Evolutionary conservation across 2,329 filamentous ascomycete genomes (phyloP).

Genomic region (Alternaria novae-zelandiae): DNA sequence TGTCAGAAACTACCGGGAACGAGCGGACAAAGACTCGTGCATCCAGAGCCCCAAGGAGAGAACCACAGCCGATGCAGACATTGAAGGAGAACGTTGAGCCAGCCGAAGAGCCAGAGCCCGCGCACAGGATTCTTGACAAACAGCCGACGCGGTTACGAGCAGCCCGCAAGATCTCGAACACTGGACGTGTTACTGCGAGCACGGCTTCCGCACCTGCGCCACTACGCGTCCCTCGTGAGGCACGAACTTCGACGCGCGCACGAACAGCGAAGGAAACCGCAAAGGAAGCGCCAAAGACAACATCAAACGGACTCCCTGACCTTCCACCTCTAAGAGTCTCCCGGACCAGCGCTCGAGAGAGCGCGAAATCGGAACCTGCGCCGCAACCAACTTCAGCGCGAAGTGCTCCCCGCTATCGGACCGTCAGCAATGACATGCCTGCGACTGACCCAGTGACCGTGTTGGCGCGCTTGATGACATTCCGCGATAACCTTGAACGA

Average conservation of each 20-base stretch:
- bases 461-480: conserved; percentile 51
- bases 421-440: conserved; percentile 38
- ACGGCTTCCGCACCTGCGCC: conserved; percentile 39
- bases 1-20: conserved; percentile 57
- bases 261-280: conserved; percentile 32
- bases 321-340: conserved; percentile 31
- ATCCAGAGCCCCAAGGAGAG: conserved; percentile 28
- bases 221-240: conserved; percentile 36
- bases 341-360: conserved; percentile 25
- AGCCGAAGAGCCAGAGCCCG: conserved; percentile 31
- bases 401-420: conserved; percentile 30
- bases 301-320: conserved; percentile 32
- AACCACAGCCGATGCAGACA: conserved; percentile 34
- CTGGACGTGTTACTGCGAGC: conserved; percentile 38
- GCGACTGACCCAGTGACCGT: conserved; percentile 55
- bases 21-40: conserved; percentile 42
- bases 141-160: conserved; percentile 45
- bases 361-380: conserved; percentile 26
- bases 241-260: conserved; percentile 34
- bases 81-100: conserved; percentile 49
- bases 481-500: conserved; percentile 55
- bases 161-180: conserved; percentile 46
- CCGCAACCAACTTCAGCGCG: conserved; percentile 25
- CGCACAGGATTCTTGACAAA: conserved; percentile 41
- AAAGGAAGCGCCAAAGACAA: conserved; percentile 27